A percentile compares a stretch with the other conserved stretches of the same genome.
phyloP scores from a whole-genome alignment of 495 filamentous ascomycete genomes.

The Aspergillus hancockii region DNA sequence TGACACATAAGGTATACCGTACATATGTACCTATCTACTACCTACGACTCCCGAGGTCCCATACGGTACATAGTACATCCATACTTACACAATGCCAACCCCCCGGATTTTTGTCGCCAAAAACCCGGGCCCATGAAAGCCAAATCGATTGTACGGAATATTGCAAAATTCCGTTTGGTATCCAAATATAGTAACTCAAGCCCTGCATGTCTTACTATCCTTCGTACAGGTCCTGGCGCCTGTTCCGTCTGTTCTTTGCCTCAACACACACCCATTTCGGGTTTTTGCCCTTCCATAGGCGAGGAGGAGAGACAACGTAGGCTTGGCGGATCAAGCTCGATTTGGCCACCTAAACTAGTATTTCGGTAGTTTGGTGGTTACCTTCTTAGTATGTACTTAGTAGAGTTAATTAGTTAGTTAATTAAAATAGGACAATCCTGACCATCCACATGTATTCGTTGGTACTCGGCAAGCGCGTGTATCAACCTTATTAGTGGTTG shows the following conservation, averaged over 20 bases:
- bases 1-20: not conserved
- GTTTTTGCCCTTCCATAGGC: constrained; percentile 2
- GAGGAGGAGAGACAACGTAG: constrained; percentile 7
- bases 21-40: no score
- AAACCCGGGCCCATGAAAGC: not conserved
- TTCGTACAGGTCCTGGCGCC: not conserved
- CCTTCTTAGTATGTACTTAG: not conserved
- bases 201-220: constrained; percentile 19
- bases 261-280: not conserved
- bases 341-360: not conserved
- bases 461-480: not conserved
- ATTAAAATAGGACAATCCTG: not conserved
- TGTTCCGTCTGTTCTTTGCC: constrained; percentile 6
- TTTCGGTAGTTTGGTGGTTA: not conserved
- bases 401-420: not conserved
- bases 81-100: not conserved
- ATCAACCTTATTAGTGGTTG: not conserved
- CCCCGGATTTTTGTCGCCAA: not conserved
- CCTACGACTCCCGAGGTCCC: not conserved
- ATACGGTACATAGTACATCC: not conserved
- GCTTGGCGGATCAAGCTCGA: constrained; percentile 14
- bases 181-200: constrained; percentile 25
- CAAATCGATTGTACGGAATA: not conserved
- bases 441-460: not conserved
- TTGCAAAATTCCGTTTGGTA: constrained; percentile 2